A percentile compares a stretch with the other conserved stretches of the same genome.
Conservation (phyloP, 1,284 basidiomycete species). For the Puccinia polysora region DNA sequence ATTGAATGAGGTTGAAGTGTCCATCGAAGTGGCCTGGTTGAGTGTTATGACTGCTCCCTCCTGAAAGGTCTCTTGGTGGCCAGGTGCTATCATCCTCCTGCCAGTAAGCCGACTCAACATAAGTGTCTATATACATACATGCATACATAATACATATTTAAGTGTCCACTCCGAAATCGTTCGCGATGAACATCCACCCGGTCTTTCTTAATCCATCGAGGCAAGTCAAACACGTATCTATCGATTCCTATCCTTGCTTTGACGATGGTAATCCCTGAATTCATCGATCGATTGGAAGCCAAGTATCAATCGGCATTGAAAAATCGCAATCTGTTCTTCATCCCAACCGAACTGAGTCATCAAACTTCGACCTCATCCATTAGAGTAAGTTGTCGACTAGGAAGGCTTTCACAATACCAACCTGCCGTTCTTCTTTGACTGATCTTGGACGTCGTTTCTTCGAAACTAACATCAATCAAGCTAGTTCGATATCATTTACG, state of each 20-base stretch:
- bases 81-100: too few relatives aligned
- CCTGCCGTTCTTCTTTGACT: background rate
- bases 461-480: background rate
- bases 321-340: background rate
- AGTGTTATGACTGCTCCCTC: too few relatives aligned
- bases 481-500: conserved; percentile 37
- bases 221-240: too few relatives aligned
- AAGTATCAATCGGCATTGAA: background rate
- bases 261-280: background rate
- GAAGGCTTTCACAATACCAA: background rate
- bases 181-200: background rate
- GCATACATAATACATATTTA: too few relatives aligned
- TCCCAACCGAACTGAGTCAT: background rate
- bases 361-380: background rate
- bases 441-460: background rate
- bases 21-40: too few relatives aligned
- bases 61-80: too few relatives aligned
- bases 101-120: too few relatives aligned
- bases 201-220: background rate
- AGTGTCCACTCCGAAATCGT: too few relatives aligned
- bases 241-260: too few relatives aligned
- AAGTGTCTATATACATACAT: too few relatives aligned
- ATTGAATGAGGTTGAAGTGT: too few relatives aligned
- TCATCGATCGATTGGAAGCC: background rate
- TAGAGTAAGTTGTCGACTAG: background rate